Evolutionary conservation across 495 filamentous ascomycete genomes (phyloP).

Genomic region (Tricharina praecox): DNA sequence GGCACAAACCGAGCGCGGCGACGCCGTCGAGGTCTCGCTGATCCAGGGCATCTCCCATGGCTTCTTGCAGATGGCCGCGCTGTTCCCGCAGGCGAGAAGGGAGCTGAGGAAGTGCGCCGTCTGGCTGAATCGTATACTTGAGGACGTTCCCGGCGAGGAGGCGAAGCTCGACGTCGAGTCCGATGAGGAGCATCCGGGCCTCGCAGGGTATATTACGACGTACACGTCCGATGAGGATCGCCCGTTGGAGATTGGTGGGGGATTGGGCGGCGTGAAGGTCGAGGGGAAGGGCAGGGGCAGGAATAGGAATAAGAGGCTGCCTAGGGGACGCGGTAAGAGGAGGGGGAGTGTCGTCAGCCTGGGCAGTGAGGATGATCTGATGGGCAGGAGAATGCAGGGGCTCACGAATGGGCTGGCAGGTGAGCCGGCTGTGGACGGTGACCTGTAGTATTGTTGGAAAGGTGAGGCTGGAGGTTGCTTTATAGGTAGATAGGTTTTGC

Average conservation of each 20-base stretch:
- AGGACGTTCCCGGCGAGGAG: conserved; percentile 23
- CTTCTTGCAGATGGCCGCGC: conserved; percentile 71
- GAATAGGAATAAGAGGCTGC: conserved; percentile 16
- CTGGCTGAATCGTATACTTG: conserved; percentile 66
- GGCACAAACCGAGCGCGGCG: conserved; percentile 22
- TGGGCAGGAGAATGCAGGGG: conserved; percentile 72
- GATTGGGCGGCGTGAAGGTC: conserved; percentile 1
- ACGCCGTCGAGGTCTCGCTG: conserved; percentile 52
- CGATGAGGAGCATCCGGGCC: conserved; percentile 15
- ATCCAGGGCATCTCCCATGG: conserved; percentile 83
- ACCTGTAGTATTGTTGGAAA: too few species aligned
- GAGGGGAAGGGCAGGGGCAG: conserved; percentile 11
- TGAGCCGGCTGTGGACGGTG: too few species aligned
- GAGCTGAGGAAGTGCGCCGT: conserved; percentile 54
- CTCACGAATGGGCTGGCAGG: conserved; percentile 37
- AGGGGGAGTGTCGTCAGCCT: conserved; percentile 52
- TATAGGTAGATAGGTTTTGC: too few species aligned
- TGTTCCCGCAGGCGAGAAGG: conserved; percentile 76
- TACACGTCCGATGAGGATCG: conserved; percentile 16
- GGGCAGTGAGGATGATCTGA: conserved; percentile 65
- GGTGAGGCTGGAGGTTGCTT: too few species aligned
- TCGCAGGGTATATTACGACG: conserved; percentile 10
- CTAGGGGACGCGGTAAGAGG: conserved; percentile 28
- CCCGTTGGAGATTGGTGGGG: conserved; percentile 23
- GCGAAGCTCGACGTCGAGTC: conserved; percentile 15